These are phyloP conservation scores for Lyophyllum atratum DNA, from an alignment of 768 basidiomycete species.

Conservation along the genomic window DNA sequence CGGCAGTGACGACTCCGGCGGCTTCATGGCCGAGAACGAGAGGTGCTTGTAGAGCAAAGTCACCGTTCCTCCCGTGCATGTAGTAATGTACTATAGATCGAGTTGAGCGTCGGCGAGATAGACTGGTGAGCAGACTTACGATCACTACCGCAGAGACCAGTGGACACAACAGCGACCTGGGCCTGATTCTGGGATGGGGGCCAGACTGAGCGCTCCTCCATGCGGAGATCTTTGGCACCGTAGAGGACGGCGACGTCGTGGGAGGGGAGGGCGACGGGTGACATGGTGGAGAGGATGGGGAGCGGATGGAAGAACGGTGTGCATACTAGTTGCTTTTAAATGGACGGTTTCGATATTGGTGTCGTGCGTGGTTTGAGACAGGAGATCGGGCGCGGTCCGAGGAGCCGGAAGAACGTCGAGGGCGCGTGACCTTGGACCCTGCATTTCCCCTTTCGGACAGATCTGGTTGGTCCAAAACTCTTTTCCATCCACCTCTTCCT, in stretches of 20 bases:
- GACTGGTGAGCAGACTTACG: conserved; percentile 41
- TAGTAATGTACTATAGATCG: conserved; percentile 83
- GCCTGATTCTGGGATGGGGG: conserved; percentile 72
- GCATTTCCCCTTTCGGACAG: conserved; percentile 12
- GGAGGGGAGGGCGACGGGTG: conserved; percentile 48
- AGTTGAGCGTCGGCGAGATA: conserved; percentile 1
- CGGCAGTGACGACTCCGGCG: conserved; percentile 83
- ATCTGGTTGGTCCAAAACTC: conserved; percentile 4
- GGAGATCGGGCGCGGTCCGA: conserved; percentile 23
- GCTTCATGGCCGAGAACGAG: conserved; percentile 95
- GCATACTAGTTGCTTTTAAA: conserved; percentile 18
- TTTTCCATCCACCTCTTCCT: not conserved
- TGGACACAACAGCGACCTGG: conserved; percentile 78
- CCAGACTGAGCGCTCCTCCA: conserved; percentile 74
- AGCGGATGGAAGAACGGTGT: conserved; percentile 17
- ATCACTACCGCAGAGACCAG: conserved; percentile 91
- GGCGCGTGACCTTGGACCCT: conserved; percentile 13
- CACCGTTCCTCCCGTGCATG: conserved; percentile 85
- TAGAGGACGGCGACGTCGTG: conserved; percentile 81
- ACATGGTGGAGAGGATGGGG: conserved; percentile 27
- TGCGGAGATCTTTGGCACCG: conserved; percentile 78
- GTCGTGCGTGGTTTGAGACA: conserved; percentile 17
- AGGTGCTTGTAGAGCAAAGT: conserved; percentile 83
- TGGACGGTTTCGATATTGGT: conserved; percentile 17
- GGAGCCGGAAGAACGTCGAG: not conserved